Evolutionary conservation across 768 basidiomycete species (phyloP).

Genomic region (Lentinus brumalis): DNA sequence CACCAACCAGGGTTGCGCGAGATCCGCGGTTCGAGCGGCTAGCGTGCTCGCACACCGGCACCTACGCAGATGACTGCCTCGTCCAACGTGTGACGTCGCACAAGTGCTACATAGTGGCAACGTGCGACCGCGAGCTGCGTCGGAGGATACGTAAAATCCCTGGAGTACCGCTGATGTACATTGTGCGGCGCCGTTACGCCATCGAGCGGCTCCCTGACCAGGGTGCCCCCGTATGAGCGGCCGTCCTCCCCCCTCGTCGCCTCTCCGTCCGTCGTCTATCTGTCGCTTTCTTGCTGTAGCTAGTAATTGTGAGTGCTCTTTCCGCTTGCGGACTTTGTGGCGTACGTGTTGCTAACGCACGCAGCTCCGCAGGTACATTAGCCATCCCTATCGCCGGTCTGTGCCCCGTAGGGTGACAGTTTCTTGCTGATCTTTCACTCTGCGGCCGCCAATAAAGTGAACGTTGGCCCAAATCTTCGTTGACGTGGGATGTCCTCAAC

Average conservation of each 20-base stretch:
- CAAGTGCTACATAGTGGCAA: conserved; percentile 96
- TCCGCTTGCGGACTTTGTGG: background rate
- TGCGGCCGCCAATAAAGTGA: background rate
- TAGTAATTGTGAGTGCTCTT: conserved; percentile 8
- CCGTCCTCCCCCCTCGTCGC: background rate
- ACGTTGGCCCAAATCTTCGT: background rate
- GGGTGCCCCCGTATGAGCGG: conserved; percentile 60
- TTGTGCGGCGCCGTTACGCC: conserved; percentile 87
- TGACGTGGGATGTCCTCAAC: background rate
- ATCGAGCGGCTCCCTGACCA: conserved; percentile 96
- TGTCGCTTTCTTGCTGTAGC: conserved; percentile 5
- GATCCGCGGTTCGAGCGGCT: conserved; percentile 97
- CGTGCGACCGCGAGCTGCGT: conserved; percentile 94
- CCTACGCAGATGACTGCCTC: conserved; percentile 99
- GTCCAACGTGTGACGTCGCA: conserved; percentile 94
- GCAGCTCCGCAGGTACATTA: too few relatives aligned
- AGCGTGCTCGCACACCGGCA: conserved; percentile 88
- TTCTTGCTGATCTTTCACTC: background rate
- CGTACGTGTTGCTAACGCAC: too few relatives aligned
- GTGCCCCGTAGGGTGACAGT: background rate
- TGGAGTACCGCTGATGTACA: conserved; percentile 97
- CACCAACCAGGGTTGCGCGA: conserved; percentile 75
- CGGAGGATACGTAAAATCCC: conserved; percentile 90
- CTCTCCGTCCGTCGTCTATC: background rate
- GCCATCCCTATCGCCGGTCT: background rate